Conservation (phyloP, 2,329 filamentous ascomycete species). For the Fusarium luffae region DNA sequence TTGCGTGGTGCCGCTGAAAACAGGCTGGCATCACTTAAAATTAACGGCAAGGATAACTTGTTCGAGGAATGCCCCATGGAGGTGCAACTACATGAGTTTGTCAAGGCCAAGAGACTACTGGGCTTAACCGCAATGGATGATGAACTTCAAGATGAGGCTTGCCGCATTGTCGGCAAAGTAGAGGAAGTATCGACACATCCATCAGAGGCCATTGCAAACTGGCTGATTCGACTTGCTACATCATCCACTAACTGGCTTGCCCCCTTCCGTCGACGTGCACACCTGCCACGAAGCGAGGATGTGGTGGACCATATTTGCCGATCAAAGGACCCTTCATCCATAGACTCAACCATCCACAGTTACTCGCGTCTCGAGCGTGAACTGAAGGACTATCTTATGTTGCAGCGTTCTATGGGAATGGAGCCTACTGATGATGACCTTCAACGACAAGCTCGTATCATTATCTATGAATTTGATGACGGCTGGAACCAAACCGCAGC, state of each 20-base stretch:
- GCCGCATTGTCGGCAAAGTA: conserved; percentile 66
- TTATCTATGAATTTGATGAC: conserved; percentile 71
- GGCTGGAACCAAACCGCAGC: conserved; percentile 73
- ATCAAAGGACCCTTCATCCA: conserved; percentile 64
- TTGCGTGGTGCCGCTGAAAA: conserved; percentile 60
- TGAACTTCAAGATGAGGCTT: conserved; percentile 70
- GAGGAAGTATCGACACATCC: conserved; percentile 63
- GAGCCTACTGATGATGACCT: conserved; percentile 65
- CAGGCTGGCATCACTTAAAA: conserved; percentile 60
- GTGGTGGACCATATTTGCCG: conserved; percentile 60
- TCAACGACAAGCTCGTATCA: conserved; percentile 67
- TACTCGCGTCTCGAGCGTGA: conserved; percentile 67
- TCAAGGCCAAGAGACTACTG: conserved; percentile 61
- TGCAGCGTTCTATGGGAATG: conserved; percentile 57
- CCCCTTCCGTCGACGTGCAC: conserved; percentile 65
- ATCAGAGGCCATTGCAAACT: conserved; percentile 64
- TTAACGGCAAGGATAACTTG: conserved; percentile 68
- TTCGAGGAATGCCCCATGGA: conserved; percentile 69
- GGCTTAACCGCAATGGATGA: conserved; percentile 69
- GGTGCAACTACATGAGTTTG: conserved; percentile 64
- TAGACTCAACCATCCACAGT: conserved; percentile 70
- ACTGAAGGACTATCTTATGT: conserved; percentile 62
- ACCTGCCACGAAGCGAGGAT: conserved; percentile 67
- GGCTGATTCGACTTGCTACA: conserved; percentile 65
- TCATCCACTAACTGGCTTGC: conserved; percentile 65